Evolutionary conservation across 2,329 filamentous ascomycete species (phyloP), one percentile per base, ranked within the genome.

Genomic region (Periconia digitata): DNA sequence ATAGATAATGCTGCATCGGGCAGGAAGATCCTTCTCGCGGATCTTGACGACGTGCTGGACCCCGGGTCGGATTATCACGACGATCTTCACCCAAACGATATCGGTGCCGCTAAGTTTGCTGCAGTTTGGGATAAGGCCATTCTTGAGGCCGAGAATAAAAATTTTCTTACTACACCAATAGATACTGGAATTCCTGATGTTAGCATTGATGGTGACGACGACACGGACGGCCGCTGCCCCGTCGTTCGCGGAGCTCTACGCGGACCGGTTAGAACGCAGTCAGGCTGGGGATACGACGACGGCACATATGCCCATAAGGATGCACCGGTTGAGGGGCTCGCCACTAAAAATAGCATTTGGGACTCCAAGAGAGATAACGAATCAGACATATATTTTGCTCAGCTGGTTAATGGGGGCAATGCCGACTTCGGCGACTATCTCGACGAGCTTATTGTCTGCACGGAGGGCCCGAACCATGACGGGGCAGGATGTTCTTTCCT

Each of bases 371-470:
- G n/a, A n/a, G n/a, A n/a, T n/a, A n/a, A n/a, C n/a, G n/a, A n/a
- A 47, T 22, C 46, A n/a, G n/a, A 54, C 13, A 50, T 48, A 20
- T 45, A 50, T 27, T 56, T 56, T 23, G 48, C 53, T 15, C 40
- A 51, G 13, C 32, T 56, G 16, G 44, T 53, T 16, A 51, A 44
- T 16, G 4, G 23, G 18, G 29, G 13, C 12, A 38, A 41, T 15
- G 43, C 42, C 16, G n/a, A n/a, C n/a, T n/a, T n/a, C n/a, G n/a
- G n/a, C n/a, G 37, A 21, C 22, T 34, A 44, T 23, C 32, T 22
- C 20, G 53, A 53, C 29, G 53, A 56, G 17, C 37, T 53, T 7
- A 48, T 56, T 23, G n/a, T n/a, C n/a, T n/a, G n/a, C n/a, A n/a
- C n/a, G n/a, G n/a, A n/a, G n/a, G n/a, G n/a, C n/a, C n/a, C n/a